Conservation (phyloP, 225 moss, liverwort and hornwort genomes). For the Pseudoscleropodium purum region DNA sequence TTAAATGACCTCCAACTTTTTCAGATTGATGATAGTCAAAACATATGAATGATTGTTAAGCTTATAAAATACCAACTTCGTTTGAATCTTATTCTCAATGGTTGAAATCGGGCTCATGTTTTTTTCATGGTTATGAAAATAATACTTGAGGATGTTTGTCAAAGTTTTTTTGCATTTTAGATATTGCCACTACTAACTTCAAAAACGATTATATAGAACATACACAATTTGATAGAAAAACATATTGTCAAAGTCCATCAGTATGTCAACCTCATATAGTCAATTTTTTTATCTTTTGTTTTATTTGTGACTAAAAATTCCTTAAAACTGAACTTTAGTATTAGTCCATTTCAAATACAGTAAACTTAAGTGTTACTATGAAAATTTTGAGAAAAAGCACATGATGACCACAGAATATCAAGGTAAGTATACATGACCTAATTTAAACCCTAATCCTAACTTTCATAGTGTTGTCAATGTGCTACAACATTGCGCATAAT, state of each 20-base stretch:
- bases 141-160: neutral
- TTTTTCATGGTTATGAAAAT: neutral
- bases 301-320: neutral
- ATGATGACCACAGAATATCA: neutral
- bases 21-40: neutral
- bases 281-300: neutral
- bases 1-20: neutral
- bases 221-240: neutral
- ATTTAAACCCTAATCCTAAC: neutral
- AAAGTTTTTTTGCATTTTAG: neutral
- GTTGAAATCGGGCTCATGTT: neutral
- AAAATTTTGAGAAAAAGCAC: neutral
- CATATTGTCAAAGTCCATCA: too few species aligned
- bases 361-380: neutral
- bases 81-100: neutral
- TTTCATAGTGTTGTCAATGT: neutral
- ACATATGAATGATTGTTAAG: neutral
- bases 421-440: neutral
- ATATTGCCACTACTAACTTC: neutral
- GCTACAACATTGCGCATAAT: neutral
- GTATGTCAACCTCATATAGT: neutral
- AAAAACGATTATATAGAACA: too few species aligned
- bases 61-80: neutral
- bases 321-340: neutral
- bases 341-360: neutral